These are phyloP conservation scores for Colletotrichum spinosum DNA, from an alignment of 2,329 filamentous ascomycete species.

Conservation along the genomic window DNA sequence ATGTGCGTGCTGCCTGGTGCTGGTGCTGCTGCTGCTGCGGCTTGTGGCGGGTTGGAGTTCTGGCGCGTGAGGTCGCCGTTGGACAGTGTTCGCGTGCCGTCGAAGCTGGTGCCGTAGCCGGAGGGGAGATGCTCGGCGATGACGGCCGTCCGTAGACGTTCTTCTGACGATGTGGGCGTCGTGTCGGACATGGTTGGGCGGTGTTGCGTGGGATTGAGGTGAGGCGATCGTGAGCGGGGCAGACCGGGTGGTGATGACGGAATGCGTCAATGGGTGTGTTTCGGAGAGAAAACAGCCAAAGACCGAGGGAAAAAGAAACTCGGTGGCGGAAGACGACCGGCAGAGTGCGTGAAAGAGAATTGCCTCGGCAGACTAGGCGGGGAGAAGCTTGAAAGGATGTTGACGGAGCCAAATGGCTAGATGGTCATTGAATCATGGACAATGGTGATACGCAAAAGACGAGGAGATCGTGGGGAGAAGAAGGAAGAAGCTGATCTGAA, in stretches of 20 bases:
- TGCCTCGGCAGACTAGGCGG: background rate
- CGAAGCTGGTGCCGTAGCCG: slow-evolving; percentile 38
- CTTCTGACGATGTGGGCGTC: slow-evolving; percentile 26
- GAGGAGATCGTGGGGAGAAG: slow-evolving; percentile 14
- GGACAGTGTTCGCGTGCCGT: slow-evolving; percentile 35
- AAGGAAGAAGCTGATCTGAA: slow-evolving; percentile 4
- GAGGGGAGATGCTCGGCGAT: slow-evolving; percentile 38
- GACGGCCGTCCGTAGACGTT: slow-evolving; percentile 31
- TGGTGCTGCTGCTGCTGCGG: background rate
- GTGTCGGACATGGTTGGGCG: slow-evolving; percentile 27
- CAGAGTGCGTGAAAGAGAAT: background rate
- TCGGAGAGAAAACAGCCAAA: background rate
- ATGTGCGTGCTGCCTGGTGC: slow-evolving; percentile 30
- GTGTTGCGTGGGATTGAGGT: background rate
- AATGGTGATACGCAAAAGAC: background rate
- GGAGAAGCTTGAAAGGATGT: background rate
- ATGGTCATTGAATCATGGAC: slow-evolving; percentile 4
- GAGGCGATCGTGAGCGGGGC: background rate
- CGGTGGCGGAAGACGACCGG: background rate
- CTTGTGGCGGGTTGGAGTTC: slow-evolving; percentile 14
- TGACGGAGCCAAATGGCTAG: background rate
- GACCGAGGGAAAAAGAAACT: background rate
- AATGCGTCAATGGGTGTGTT: background rate
- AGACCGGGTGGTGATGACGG: background rate
- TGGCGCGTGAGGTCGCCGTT: slow-evolving; percentile 27